These are phyloP conservation scores for Tuber magnatum DNA, from an alignment of 495 filamentous ascomycete species.

Conservation along the genomic window DNA sequence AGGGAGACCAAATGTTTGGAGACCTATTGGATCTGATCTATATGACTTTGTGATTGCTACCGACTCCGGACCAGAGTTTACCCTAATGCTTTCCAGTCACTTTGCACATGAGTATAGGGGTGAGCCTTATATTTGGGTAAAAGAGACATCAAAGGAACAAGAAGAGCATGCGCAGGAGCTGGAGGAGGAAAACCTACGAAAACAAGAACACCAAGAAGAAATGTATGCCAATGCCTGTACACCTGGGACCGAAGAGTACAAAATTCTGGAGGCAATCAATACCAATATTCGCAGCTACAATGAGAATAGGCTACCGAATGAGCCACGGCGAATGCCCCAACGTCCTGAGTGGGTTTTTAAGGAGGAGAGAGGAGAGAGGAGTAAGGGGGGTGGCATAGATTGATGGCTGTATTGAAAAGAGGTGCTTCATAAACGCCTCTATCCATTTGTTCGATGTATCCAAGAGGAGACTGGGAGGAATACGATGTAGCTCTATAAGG, in stretches of 20 bases:
- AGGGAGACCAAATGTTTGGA: not conserved
- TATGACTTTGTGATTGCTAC: not conserved
- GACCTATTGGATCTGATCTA: not conserved
- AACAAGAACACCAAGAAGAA: not conserved
- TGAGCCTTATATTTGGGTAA: not conserved
- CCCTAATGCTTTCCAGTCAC: not conserved
- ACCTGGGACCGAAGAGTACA: not conserved
- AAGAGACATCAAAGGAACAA: not conserved
- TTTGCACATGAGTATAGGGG: not conserved
- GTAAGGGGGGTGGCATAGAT: not conserved
- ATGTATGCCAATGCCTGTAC: not conserved
- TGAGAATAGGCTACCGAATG: not conserved
- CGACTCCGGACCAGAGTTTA: not conserved
- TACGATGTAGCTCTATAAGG: not conserved
- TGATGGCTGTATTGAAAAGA: not conserved
- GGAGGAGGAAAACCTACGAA: not conserved
- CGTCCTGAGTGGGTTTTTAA: not conserved
- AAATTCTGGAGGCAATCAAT: not conserved
- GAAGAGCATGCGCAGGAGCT: not conserved
- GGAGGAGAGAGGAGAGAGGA: not conserved
- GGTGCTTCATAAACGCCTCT: not conserved
- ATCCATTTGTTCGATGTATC: not conserved
- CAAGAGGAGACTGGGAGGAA: not conserved
- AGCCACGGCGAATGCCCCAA: not conserved
- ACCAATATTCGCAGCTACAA: not conserved